A percentile compares a stretch with the other conserved stretches of the same genome.
Conservation (phyloP, 1,139 yeast genomes). For the Candida tetrigidarum region DNA sequence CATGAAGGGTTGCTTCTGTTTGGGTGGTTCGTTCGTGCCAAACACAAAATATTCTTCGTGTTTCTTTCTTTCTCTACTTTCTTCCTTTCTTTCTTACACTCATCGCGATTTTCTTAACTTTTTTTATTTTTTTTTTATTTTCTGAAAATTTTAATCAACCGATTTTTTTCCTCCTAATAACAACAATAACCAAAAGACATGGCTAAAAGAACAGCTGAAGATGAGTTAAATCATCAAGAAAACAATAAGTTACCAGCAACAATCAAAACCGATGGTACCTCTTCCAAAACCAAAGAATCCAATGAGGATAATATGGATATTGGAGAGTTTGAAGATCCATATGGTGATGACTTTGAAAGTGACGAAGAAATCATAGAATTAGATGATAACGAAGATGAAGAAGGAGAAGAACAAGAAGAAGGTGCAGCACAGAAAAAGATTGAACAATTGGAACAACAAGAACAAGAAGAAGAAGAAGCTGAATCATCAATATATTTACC, state of each 20-base stretch:
- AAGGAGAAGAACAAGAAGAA: constrained; percentile 60
- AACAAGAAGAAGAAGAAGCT: constrained; percentile 30
- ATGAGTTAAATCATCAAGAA: constrained; percentile 37
- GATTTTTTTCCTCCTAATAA: neutral
- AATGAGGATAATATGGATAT: constrained; percentile 57
- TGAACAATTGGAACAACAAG: constrained; percentile 36
- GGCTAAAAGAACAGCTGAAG: constrained; percentile 65
- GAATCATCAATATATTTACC: constrained; percentile 71
- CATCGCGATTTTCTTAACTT: constrained; percentile 10
- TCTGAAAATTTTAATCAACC: neutral
- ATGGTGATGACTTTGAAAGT: constrained; percentile 93
- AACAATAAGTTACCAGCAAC: constrained; percentile 22
- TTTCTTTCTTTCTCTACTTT: neutral
- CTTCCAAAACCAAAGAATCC: constrained; percentile 25
- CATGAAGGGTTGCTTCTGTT: constrained; percentile 29
- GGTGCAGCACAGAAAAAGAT: constrained; percentile 28
- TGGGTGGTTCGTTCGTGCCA: constrained; percentile 7
- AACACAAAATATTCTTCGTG: constrained; percentile 10
- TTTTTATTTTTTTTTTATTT: too few relatives aligned
- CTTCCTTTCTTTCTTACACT: neutral
- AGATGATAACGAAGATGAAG: constrained; percentile 70
- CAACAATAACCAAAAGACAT: constrained; percentile 30
- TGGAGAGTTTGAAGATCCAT: constrained; percentile 95
- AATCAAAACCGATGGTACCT: constrained; percentile 38
- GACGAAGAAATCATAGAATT: constrained; percentile 88